Conservation (phyloP, 306 rosid species). For the Gastrolobium bilobum region DNA sequence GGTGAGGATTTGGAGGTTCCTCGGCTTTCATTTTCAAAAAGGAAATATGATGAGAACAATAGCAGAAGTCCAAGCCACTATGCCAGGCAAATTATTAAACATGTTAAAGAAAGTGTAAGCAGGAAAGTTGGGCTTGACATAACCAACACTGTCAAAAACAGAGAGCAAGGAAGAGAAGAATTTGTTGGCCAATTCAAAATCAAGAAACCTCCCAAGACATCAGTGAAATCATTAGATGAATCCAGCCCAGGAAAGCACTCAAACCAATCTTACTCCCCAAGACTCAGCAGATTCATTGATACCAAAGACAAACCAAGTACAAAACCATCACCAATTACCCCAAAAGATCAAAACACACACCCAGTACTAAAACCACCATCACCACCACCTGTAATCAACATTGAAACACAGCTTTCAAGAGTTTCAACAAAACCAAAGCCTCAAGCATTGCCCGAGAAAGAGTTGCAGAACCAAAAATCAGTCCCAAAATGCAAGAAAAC, state of each 20-base stretch:
- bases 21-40: conserved; percentile 59
- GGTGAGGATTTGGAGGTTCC: conserved; percentile 64
- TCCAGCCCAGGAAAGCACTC: conserved; percentile 56
- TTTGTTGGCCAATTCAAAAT: conserved; percentile 53
- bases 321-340: conserved; percentile 40
- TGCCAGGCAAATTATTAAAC: conserved; percentile 88
- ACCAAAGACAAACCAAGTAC: conserved; percentile 52
- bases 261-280: conserved; percentile 55
- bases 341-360: conserved; percentile 57
- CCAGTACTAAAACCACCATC: conserved; percentile 44
- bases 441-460: conserved; percentile 42
- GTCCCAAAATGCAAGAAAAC: conserved; percentile 47
- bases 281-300: conserved; percentile 65
- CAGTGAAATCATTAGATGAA: conserved; percentile 49
- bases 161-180: conserved; percentile 57
- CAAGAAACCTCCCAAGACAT: conserved; percentile 53
- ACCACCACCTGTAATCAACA: conserved; percentile 42
- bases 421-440: conserved; percentile 56
- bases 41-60: conserved; percentile 59
- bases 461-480: conserved; percentile 41
- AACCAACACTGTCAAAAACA: conserved; percentile 70
- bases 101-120: conserved; percentile 74
- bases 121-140: conserved; percentile 81
- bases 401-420: conserved; percentile 48
- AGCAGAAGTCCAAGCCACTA: conserved; percentile 66